Base-by-base conservation (phyloP, 1,284 basidiomycete species). In the Ustilago loliicola region DNA sequence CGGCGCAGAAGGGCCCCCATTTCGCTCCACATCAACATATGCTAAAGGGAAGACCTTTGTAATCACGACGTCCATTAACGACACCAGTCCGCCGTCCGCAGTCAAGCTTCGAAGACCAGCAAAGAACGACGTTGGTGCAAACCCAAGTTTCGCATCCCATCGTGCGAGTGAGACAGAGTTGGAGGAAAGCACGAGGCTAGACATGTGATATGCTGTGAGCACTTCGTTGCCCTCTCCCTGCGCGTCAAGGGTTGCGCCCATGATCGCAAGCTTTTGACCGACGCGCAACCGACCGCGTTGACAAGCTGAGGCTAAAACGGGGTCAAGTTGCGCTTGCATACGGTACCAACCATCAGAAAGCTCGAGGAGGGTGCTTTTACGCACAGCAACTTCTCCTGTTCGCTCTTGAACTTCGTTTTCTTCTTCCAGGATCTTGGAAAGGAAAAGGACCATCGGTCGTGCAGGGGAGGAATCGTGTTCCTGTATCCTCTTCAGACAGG, bases 331-430 rank as follows among this genome's bases (percentile, higher is more conserved):
- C 0, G 94, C 93, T 13, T 91, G 90, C 15, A 99, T 89, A 36
- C 91, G 89, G 83, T 99, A 99, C 97, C 96, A 99, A 10, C 96
- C 96, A 83, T 99, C 97, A 0, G 94, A 95, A 15, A 99, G 88
- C 86, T 97, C 95, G 7, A 96, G 87, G 89, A 69, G 36, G 7
- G 56, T 63, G 30, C 23, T 59, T 27, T 53, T 70, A 1, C 55
- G 47, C 11, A 45, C 17, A 10, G 48, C 54, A 9, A 64, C 42
- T 25, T 29, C 34, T 21, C 76, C 73, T 7, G 29, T 15, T 9
- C 53, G 30, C 15, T 66, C 67, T 38, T 64, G 53, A 11, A 72
- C 71, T 11, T 77, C 77, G 23, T 61, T 64, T 17, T 75, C 57
- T 21, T 72, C 60, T 42, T 66, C 61, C 88, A 87, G 38, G 11